These are phyloP conservation scores for Lyophyllum decastes DNA, from an alignment of 768 basidiomycete genomes.

Conservation along the genomic window DNA sequence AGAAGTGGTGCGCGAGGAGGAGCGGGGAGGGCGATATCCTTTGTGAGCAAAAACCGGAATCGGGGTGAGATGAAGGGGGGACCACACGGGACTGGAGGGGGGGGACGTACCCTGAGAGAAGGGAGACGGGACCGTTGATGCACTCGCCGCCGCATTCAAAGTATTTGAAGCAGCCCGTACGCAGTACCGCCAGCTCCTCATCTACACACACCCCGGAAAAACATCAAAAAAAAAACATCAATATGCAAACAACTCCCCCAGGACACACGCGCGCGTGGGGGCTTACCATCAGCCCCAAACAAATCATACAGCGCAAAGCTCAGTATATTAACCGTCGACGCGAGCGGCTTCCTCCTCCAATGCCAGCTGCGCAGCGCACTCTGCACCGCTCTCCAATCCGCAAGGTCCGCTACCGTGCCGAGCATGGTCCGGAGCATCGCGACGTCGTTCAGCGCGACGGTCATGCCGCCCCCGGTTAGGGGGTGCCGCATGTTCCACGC, in stretches of 20 bases:
- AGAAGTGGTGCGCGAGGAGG: conserved; percentile 89
- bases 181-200: conserved; percentile 60
- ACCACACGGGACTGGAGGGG: not conserved
- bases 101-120: conserved; percentile 77
- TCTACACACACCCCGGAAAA: conserved; percentile 47
- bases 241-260: no score
- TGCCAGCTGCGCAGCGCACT: conserved; percentile 71
- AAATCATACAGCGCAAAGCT: conserved; percentile 93
- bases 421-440: conserved; percentile 71
- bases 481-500: conserved; percentile 99
- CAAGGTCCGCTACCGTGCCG: conserved; percentile 39
- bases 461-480: conserved; percentile 98
- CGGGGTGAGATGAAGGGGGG: not conserved
- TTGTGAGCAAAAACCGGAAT: no score
- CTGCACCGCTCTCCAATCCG: conserved; percentile 54
- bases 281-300: conserved; percentile 90
- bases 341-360: conserved; percentile 82
- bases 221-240: no score
- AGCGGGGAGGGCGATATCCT: conserved; percentile 82
- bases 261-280: no score
- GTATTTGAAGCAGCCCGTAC: conserved; percentile 94
- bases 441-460: conserved; percentile 88
- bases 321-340: conserved; percentile 89
- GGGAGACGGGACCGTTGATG: conserved; percentile 82
- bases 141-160: conserved; percentile 93